These are phyloP conservation scores for Mortierella polycephala DNA, from an alignment of 371 early-diverging fungal genomes.

Conservation along the genomic window DNA sequence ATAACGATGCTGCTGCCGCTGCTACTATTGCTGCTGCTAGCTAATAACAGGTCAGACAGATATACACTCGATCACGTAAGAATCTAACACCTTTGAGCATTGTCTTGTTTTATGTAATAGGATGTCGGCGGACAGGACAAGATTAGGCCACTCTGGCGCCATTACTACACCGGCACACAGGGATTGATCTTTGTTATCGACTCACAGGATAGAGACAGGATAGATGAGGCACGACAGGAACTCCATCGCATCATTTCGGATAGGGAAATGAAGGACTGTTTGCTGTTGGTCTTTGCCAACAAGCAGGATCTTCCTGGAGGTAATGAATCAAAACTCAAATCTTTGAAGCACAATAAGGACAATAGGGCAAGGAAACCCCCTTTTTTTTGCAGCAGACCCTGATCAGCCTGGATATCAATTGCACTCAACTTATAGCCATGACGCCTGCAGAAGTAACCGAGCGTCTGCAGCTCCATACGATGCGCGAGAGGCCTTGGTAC, in stretches of 20 bases:
- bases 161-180: conserved; percentile 90
- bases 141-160: conserved; percentile 90
- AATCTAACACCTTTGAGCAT: not conserved
- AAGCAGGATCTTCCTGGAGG: conserved; percentile 88
- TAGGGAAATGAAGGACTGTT: conserved; percentile 85
- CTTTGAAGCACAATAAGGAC: not conserved
- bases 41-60: not conserved
- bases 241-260: conserved; percentile 84
- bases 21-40: too few relatives aligned
- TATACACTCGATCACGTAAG: not conserved
- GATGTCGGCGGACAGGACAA: conserved; percentile 94
- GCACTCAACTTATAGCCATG: conserved; percentile 61
- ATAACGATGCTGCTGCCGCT: too few relatives aligned
- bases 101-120: conserved; percentile 46
- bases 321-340: conserved; percentile 28
- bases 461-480: conserved; percentile 76
- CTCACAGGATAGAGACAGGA: conserved; percentile 84
- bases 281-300: conserved; percentile 87
- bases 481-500: conserved; percentile 86
- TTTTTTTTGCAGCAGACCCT: not conserved
- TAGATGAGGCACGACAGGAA: conserved; percentile 87
- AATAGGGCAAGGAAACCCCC: not conserved
- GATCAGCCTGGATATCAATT: too few relatives aligned
- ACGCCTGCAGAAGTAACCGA: conserved; percentile 85
- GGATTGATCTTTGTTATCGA: conserved; percentile 91